A percentile compares a stretch with the other conserved stretches of the same genome.
phyloP scores from a whole-genome alignment of 1,284 basidiomycete species.

The Gastroboletus turbinatus region DNA sequence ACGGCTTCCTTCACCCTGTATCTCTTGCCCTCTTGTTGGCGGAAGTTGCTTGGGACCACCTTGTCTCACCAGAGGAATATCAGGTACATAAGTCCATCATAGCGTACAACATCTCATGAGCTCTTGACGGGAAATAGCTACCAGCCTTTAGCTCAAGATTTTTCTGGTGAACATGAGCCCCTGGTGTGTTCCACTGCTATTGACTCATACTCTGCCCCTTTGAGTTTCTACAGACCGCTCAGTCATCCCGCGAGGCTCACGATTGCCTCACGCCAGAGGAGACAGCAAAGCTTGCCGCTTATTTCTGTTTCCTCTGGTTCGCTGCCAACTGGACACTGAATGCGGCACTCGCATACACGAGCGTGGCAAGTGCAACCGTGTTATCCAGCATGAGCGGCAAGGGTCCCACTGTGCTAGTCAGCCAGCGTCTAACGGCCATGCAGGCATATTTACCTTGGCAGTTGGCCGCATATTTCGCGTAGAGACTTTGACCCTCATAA shows the following conservation, averaged over 20 bases:
- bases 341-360: constrained; percentile 79
- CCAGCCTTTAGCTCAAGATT: constrained; percentile 24
- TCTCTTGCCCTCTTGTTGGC: constrained; percentile 70
- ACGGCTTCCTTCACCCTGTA: constrained; percentile 90
- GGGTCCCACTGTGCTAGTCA: constrained; percentile 22
- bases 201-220: background rate
- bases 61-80: constrained; percentile 16
- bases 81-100: constrained; percentile 13
- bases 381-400: constrained; percentile 85
- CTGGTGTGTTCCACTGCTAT: constrained; percentile 14
- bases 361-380: constrained; percentile 89
- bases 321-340: constrained; percentile 90
- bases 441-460: constrained; percentile 92
- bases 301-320: constrained; percentile 88
- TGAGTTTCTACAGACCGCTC: constrained; percentile 11
- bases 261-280: constrained; percentile 63
- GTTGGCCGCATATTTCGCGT: constrained; percentile 85
- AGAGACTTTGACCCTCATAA: constrained; percentile 74
- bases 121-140: constrained; percentile 22
- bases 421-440: constrained; percentile 1
- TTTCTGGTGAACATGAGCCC: constrained; percentile 9
- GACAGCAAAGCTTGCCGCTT: constrained; percentile 74
- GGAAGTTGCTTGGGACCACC: constrained; percentile 34
- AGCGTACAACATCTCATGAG: background rate
- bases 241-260: constrained; percentile 2